Percentiles rank a stretch among this genome's conserved stretches.
These are phyloP conservation scores for Botrytis tulipae DNA, from an alignment of 2,329 filamentous ascomycete species.

Conservation along the genomic window DNA sequence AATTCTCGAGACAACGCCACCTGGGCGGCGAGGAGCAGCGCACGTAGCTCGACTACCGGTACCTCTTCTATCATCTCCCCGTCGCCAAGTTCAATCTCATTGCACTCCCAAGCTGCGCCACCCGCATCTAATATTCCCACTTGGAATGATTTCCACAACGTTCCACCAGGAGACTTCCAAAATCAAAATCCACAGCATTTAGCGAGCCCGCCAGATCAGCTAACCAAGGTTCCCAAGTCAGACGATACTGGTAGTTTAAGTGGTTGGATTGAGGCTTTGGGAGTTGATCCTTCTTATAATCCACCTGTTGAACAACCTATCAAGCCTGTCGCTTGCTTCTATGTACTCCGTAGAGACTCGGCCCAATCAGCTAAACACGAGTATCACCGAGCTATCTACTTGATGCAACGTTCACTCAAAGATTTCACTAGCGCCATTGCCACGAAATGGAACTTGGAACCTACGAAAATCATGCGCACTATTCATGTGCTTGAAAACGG, in stretches of 20 bases:
- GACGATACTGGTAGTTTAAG: conserved; percentile 65
- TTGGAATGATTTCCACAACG: conserved; percentile 59
- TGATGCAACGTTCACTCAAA: conserved; percentile 70
- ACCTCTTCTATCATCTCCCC: conserved; percentile 63
- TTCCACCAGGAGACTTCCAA: conserved; percentile 48
- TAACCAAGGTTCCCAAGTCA: conserved; percentile 54
- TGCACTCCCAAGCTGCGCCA: conserved; percentile 52
- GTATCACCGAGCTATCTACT: conserved; percentile 82
- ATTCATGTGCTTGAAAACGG: conserved; percentile 72
- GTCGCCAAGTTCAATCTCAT: conserved; percentile 62
- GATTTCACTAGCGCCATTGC: conserved; percentile 74
- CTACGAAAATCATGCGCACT: conserved; percentile 66
- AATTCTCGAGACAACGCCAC: conserved; percentile 39
- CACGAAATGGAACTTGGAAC: conserved; percentile 77
- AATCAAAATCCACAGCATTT: conserved; percentile 43
- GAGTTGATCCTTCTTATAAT: conserved; percentile 82
- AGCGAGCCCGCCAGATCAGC: conserved; percentile 49
- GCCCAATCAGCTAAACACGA: conserved; percentile 48
- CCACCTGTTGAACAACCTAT: conserved; percentile 69
- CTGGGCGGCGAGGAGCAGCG: conserved; percentile 49
- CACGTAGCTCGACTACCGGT: conserved; percentile 56
- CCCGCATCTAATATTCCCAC: conserved; percentile 41
- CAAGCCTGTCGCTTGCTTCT: conserved; percentile 85
- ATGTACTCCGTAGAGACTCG: conserved; percentile 60
- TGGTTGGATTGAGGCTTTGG: conserved; percentile 87